phyloP scores from a whole-genome alignment of 768 basidiomycete genomes.

The Kwoniella heveanensis region DNA sequence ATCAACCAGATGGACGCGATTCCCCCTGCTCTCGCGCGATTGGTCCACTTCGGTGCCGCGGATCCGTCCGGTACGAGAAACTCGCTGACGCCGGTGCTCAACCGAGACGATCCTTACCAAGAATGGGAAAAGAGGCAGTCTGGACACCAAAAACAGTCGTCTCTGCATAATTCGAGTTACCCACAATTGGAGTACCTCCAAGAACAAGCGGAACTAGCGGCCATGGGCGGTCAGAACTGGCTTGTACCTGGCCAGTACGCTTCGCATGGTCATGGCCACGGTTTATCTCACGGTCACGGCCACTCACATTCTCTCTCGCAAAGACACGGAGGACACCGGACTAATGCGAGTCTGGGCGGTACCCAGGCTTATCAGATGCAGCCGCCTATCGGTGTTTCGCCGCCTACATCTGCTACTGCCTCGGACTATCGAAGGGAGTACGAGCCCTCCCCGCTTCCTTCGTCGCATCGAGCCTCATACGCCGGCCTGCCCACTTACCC shows the following conservation, averaged over 20 bases:
- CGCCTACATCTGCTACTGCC: slow-evolving; percentile 17
- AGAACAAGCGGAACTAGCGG: slow-evolving; percentile 72
- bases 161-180: slow-evolving; percentile 67
- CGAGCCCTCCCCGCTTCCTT: slow-evolving; percentile 24
- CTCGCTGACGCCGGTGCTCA: slow-evolving; percentile 86
- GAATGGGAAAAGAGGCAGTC: slow-evolving; percentile 95
- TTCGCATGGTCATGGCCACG: slow-evolving; percentile 16
- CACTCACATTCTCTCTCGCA: slow-evolving; percentile 11
- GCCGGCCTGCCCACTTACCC: slow-evolving; percentile 41
- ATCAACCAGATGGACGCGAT: slow-evolving; percentile 88
- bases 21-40: slow-evolving; percentile 87
- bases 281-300: background rate
- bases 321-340: slow-evolving; percentile 17
- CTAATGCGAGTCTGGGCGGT: slow-evolving; percentile 17
- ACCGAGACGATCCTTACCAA: slow-evolving; percentile 88
- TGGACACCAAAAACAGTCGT: slow-evolving; percentile 55
- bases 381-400: slow-evolving; percentile 40
- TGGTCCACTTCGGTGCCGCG: slow-evolving; percentile 80
- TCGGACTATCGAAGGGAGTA: slow-evolving; percentile 28
- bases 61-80: slow-evolving; percentile 50
- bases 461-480: slow-evolving; percentile 9
- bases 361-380: slow-evolving; percentile 43
- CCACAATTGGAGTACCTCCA: slow-evolving; percentile 89
- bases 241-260: slow-evolving; percentile 41
- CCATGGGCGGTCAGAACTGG: slow-evolving; percentile 44